These are phyloP conservation scores for Miscanthus sacchariflorus DNA, from an alignment of 202 grass and related monocot species.

Conservation along the genomic window DNA sequence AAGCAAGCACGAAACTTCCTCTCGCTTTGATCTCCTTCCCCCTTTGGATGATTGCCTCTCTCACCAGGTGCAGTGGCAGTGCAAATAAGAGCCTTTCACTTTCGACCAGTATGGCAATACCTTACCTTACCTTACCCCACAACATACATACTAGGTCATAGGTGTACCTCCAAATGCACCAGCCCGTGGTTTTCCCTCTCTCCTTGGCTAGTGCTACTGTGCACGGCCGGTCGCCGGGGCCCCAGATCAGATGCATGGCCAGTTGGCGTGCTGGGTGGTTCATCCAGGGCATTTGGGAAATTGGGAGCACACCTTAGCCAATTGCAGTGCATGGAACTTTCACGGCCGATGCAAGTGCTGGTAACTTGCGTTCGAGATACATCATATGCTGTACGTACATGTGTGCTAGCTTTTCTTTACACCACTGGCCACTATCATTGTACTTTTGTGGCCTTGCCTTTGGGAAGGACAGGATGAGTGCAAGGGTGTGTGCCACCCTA, in stretches of 20 bases:
- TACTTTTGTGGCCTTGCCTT: slow-evolving; percentile 36
- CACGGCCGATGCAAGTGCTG: background rate
- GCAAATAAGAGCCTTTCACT: background rate
- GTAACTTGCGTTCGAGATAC: slow-evolving; percentile 3
- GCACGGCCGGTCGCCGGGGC: background rate
- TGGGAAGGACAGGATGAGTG: background rate
- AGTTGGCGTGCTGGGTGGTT: background rate
- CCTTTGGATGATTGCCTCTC: slow-evolving; percentile 41
- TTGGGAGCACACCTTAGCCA: background rate
- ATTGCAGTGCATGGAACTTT: slow-evolving; percentile 12
- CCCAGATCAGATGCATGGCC: too few relatives aligned
- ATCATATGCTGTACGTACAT: background rate
- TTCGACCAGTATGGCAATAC: too few relatives aligned
- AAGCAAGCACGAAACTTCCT: slow-evolving; percentile 55
- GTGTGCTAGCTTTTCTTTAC: slow-evolving; percentile 16
- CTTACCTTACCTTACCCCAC: too few relatives aligned
- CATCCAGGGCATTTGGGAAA: background rate
- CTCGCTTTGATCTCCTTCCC: slow-evolving; percentile 28
- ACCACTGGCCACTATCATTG: slow-evolving; percentile 40
- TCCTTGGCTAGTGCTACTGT: background rate
- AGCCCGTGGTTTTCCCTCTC: background rate
- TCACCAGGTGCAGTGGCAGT: slow-evolving; percentile 28
- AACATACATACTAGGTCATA: too few relatives aligned
- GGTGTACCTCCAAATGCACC: background rate
- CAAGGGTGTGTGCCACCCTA: background rate